phyloP scores from a whole-genome alignment of 2,329 filamentous ascomycete species.

The Phialophora verrucosa region DNA sequence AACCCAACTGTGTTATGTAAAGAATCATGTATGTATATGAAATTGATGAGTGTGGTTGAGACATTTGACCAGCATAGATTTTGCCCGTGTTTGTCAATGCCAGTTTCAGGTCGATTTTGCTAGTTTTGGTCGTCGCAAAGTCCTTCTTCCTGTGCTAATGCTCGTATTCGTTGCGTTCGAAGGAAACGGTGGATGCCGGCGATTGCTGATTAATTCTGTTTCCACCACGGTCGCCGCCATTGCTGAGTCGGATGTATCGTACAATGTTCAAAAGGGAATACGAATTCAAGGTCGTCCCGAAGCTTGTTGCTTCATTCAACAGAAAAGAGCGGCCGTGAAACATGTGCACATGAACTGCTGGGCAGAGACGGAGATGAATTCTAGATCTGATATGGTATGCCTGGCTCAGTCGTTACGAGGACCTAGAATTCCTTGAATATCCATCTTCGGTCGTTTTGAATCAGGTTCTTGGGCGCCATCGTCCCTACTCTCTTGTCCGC shows the following conservation, averaged over 20 bases:
- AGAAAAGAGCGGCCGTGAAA: slow-evolving; percentile 13
- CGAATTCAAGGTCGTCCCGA: not conserved
- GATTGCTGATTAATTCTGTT: not conserved
- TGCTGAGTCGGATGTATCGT: slow-evolving; percentile 5
- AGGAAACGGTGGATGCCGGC: not conserved
- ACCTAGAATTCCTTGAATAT: slow-evolving; percentile 39
- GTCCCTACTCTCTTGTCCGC: slow-evolving; percentile 16
- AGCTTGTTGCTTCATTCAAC: slow-evolving; percentile 18
- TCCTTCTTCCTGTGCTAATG: not conserved
- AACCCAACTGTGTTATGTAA: not conserved
- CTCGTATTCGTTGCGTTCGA: not conserved
- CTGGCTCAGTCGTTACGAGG: slow-evolving; percentile 31
- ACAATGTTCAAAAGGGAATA: slow-evolving; percentile 12
- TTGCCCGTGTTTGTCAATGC: not conserved
- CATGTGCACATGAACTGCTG: not conserved
- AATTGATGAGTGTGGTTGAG: not conserved
- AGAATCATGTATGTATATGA: not conserved
- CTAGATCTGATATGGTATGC: not conserved
- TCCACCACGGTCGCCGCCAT: slow-evolving; percentile 10
- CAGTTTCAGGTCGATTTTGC: not conserved
- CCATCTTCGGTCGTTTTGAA: slow-evolving; percentile 40
- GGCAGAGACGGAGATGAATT: not conserved
- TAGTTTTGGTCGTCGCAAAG: not conserved
- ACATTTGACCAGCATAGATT: not conserved
- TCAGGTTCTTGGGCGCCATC: slow-evolving; percentile 36